phyloP scores from a whole-genome alignment of 192 early-diverging fungal genomes.

The Coemansia sp. region DNA sequence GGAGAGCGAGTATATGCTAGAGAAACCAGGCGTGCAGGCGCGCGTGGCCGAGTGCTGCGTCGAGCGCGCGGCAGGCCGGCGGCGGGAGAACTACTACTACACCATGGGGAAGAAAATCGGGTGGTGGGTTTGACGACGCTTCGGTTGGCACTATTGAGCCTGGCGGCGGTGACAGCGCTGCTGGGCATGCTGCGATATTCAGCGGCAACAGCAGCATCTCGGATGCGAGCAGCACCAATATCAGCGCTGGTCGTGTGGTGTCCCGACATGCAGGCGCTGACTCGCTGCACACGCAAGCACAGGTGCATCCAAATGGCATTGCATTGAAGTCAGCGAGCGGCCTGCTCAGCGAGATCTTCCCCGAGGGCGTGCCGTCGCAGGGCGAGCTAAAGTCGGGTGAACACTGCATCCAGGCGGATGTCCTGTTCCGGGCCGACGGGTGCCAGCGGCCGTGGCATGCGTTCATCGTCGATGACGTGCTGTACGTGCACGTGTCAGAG shows the following conservation, averaged over 20 bases:
- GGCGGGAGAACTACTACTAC: slow-evolving; percentile 51
- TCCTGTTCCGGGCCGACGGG: slow-evolving; percentile 14
- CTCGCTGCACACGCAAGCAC: neutral
- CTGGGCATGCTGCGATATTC: neutral
- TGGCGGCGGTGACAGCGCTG: slow-evolving; percentile 32
- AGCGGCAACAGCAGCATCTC: slow-evolving; percentile 14
- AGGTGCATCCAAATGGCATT: neutral
- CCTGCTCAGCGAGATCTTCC: slow-evolving; percentile 40
- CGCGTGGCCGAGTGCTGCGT: slow-evolving; percentile 45
- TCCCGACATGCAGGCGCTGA: slow-evolving; percentile 1
- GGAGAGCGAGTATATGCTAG: slow-evolving; percentile 11
- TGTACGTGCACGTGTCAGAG: slow-evolving; percentile 26
- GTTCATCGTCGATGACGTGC: slow-evolving; percentile 38
- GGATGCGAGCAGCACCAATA: no score
- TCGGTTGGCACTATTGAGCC: slow-evolving; percentile 16
- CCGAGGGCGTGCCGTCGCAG: slow-evolving; percentile 45
- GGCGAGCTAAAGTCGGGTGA: slow-evolving; percentile 33
- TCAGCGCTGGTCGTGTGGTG: no score
- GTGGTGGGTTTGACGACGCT: slow-evolving; percentile 57
- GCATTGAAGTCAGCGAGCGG: slow-evolving; percentile 28
- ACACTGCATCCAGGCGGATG: slow-evolving; percentile 14
- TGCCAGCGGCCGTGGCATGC: slow-evolving; percentile 38
- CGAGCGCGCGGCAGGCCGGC: slow-evolving; percentile 36
- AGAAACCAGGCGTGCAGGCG: neutral
- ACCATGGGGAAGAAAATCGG: slow-evolving; percentile 54